Conservation (phyloP, 179 eudicot genomes). For the Kewa caespitosa region DNA sequence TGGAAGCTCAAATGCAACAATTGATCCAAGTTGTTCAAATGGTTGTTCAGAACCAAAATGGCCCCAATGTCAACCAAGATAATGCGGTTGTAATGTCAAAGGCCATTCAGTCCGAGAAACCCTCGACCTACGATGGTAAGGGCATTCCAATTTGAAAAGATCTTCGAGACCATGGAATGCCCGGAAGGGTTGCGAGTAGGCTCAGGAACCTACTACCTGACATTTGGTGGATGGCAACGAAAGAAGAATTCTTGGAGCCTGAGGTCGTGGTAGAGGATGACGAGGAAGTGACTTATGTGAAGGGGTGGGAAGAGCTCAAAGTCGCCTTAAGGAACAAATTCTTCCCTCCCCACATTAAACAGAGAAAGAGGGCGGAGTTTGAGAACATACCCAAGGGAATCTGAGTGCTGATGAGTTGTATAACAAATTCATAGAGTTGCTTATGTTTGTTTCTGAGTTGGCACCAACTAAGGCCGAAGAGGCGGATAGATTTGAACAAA, state of each 20-base stretch:
- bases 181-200: neutral
- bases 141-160: neutral
- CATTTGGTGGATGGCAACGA: neutral
- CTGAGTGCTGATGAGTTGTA: neutral
- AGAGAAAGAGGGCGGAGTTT: neutral
- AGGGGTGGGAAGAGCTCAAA: neutral
- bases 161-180: neutral
- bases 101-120: neutral
- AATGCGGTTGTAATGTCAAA: neutral
- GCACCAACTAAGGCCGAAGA: neutral
- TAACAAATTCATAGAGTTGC: neutral
- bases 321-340: neutral
- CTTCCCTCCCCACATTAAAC: neutral
- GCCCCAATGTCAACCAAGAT: too few relatives aligned
- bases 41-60: too few relatives aligned
- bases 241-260: neutral
- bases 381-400: too few relatives aligned
- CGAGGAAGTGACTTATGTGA: too few relatives aligned
- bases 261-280: neutral
- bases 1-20: too few relatives aligned
- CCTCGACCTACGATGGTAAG: neutral
- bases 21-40: too few relatives aligned
- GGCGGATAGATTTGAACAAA: neutral
- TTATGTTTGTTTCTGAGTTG: neutral
- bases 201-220: neutral